These are phyloP conservation scores for Monascus purpureus DNA, from an alignment of 495 filamentous ascomycete genomes.

Conservation along the genomic window DNA sequence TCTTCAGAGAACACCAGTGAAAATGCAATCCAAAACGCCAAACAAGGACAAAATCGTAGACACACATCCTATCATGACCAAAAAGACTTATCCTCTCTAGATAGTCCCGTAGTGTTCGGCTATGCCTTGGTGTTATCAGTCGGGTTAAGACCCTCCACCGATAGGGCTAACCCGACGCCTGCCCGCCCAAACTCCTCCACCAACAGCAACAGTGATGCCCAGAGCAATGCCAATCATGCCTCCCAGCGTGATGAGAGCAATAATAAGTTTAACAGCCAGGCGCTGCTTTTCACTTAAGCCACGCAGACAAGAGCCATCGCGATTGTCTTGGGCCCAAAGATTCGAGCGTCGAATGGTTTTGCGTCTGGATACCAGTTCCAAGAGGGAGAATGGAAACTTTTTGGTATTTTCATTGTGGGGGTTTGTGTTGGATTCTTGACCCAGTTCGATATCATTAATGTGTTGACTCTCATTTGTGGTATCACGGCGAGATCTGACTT, in stretches of 20 bases:
- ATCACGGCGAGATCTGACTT: too few species aligned
- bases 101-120: too few species aligned
- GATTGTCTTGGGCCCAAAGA: slow-evolving; percentile 28
- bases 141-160: too few species aligned
- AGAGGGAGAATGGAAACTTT: neutral
- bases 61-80: too few species aligned
- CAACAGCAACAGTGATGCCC: slow-evolving; percentile 47
- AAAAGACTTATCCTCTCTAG: too few species aligned
- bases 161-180: too few species aligned
- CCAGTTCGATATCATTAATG: neutral
- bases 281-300: slow-evolving; percentile 35
- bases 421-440: too few species aligned
- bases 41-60: too few species aligned
- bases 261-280: slow-evolving; percentile 34
- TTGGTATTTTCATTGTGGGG: neutral
- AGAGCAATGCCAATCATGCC: slow-evolving; percentile 46
- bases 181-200: too few species aligned
- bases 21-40: too few species aligned
- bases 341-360: slow-evolving; percentile 14
- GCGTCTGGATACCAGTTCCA: neutral
- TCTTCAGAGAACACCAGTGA: too few species aligned
- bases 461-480: neutral
- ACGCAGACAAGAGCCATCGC: slow-evolving; percentile 17
- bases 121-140: too few species aligned
- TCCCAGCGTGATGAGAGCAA: slow-evolving; percentile 43